A percentile compares a stretch with the other conserved stretches of the same genome.
These are phyloP conservation scores for Aphanomyces invadans DNA, from an alignment of 352 stramenopile species.

Conservation along the genomic window DNA sequence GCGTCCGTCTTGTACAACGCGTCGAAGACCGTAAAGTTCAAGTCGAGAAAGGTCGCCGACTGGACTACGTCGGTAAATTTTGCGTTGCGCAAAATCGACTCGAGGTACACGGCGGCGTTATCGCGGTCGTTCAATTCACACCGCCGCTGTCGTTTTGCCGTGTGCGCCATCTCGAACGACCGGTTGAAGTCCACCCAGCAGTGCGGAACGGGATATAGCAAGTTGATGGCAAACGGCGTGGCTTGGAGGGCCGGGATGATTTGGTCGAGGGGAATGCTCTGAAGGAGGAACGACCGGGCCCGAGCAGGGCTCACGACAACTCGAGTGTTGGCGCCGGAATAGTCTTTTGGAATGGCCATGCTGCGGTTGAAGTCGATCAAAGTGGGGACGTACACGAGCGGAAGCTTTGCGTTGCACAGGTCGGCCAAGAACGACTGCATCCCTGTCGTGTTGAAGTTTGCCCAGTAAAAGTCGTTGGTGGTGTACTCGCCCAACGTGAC, in stretches of 20 bases:
- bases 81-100: constrained; percentile 17
- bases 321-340: not conserved
- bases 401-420: not conserved
- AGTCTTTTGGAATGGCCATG: constrained; percentile 10
- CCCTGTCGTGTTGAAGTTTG: not conserved
- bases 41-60: not conserved
- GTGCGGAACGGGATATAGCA: not conserved
- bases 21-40: not conserved
- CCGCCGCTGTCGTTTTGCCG: not conserved
- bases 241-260: not conserved
- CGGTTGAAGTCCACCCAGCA: constrained; percentile 25
- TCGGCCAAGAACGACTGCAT: not conserved
- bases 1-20: not conserved
- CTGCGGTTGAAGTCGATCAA: not conserved
- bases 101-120: constrained; percentile 22
- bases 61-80: not conserved
- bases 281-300: not conserved
- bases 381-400: not conserved
- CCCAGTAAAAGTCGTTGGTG: not conserved
- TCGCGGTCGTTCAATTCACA: not conserved
- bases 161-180: constrained; percentile 19
- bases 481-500: not conserved
- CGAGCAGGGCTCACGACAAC: not conserved
- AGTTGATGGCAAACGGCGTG: not conserved
- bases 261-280: not conserved